Base-by-base conservation (phyloP, 495 filamentous ascomycete species). In the Aspergillus nidulans region DNA sequence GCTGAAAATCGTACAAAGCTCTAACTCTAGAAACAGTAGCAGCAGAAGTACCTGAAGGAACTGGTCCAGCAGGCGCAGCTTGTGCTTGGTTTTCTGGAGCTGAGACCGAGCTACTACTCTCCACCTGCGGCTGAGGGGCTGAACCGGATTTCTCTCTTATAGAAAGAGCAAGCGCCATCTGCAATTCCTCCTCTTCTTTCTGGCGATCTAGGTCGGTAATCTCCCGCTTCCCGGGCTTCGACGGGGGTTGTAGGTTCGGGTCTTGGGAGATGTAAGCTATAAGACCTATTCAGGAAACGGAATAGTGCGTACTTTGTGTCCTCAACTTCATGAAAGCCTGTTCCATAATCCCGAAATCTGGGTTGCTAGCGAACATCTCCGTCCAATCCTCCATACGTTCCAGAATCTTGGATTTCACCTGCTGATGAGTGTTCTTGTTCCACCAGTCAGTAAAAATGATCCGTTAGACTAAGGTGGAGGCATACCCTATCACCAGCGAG, bases 351-450 rank as follows among this genome's bases (percentile, higher is more conserved):
- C 94, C 94, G 53, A 98, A 84, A 62, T 96, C 92, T 9, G 92
- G 85, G 69, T 96, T 89, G 32, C 77, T 85, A 56, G 87, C 75
- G 69, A 98, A 97, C 89, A 96, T 95, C 69, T 91, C 86, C 47
- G 88, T 83, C 94, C 94, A 98, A 61, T 95, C 91, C 62, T 85
- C 84, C 91, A 97, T 97, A 40, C 90, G 85, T 74, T 98, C 95
- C 52, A 97, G 68, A 53, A 97, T 96, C 81, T 96, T 97, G 32
- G 89, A 82, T 74, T 97, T 98, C 58, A 98, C 94, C 68, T 96
- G 89, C 69, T 87, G 85, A 69, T 98, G 94, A 36, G 95, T 97
- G 67, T 95, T 97, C 76, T 88, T 62, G 0, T 50, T 44, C 21
- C 48, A 10, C 20, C 19, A 26, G 28, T 49, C 19, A 58, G 23